Percentiles rank a stretch among this genome's conserved stretches.
Evolutionary conservation across 352 stramenopile species (phyloP).

Genomic region (Phytophthora lateralis): DNA sequence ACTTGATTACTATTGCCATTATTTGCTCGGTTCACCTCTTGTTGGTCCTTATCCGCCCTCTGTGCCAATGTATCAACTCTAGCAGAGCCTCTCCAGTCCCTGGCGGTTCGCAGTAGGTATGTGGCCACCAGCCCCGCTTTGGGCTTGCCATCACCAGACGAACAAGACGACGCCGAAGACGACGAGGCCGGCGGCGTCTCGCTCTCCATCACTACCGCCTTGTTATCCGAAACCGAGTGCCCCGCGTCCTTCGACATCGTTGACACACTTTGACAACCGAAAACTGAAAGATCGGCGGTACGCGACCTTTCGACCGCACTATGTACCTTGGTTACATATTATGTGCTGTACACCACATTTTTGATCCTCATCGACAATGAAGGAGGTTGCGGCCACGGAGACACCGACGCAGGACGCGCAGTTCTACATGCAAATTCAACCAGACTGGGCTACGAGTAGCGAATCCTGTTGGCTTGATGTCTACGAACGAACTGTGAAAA

Average conservation of each 20-base stretch:
- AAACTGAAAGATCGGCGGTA: conserved; percentile 17
- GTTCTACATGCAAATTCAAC: conserved; percentile 70
- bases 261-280: conserved; percentile 13
- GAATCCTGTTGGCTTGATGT: conserved; percentile 60
- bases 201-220: not conserved
- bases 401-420: conserved; percentile 18
- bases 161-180: conserved; percentile 11
- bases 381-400: conserved; percentile 3
- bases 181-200: conserved; percentile 1
- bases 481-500: conserved; percentile 47
- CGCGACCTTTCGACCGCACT: conserved; percentile 4
- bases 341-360: conserved; percentile 1
- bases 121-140: conserved; percentile 39
- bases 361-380: conserved; percentile 17
- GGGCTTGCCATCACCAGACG: conserved; percentile 7
- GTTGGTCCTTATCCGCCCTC: not conserved
- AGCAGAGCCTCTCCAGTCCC: conserved; percentile 27
- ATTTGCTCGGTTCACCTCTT: not conserved
- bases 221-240: not conserved
- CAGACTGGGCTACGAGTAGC: conserved; percentile 46
- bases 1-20: not conserved
- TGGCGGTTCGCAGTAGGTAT: conserved; percentile 46
- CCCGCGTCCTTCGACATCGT: not conserved
- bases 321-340: conserved; percentile 1
- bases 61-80: conserved; percentile 3